These are phyloP conservation scores for Helotiales sp. DNA, from an alignment of 2,329 filamentous ascomycete species.

Conservation along the genomic window DNA sequence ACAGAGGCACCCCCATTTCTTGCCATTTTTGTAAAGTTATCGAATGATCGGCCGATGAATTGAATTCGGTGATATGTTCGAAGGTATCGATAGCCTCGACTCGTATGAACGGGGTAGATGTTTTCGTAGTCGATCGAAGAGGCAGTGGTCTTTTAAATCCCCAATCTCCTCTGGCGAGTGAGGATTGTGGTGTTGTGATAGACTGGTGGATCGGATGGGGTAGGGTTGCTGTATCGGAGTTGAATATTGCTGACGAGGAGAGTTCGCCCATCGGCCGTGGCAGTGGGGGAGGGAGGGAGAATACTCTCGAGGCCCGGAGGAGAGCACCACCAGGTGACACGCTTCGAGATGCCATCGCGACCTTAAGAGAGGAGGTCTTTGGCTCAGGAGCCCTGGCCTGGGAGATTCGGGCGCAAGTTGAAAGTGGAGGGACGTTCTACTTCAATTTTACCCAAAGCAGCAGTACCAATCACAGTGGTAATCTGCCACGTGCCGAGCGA, in stretches of 20 bases:
- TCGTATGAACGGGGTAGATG: constrained; percentile 75
- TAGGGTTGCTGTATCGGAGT: constrained; percentile 73
- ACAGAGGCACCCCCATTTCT: constrained; percentile 76
- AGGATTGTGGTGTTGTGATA: constrained; percentile 76
- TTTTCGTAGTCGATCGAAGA: constrained; percentile 72
- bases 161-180: constrained; percentile 83
- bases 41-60: constrained; percentile 80
- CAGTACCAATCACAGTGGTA: not conserved
- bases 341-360: constrained; percentile 42
- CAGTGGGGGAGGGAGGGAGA: constrained; percentile 81
- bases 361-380: not conserved
- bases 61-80: constrained; percentile 89
- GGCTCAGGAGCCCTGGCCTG: not conserved
- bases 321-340: constrained; percentile 70
- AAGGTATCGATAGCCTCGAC: constrained; percentile 80
- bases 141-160: constrained; percentile 87
- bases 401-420: not conserved
- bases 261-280: constrained; percentile 61
- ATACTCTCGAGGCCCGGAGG: constrained; percentile 85
- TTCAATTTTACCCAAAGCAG: not conserved
- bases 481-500: not conserved
- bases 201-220: constrained; percentile 82
- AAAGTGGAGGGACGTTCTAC: not conserved
- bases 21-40: constrained; percentile 85
- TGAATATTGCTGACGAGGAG: constrained; percentile 52